Base-by-base conservation (phyloP, 2,329 filamentous ascomycete species). In the Ophiostoma quercus region DNA sequence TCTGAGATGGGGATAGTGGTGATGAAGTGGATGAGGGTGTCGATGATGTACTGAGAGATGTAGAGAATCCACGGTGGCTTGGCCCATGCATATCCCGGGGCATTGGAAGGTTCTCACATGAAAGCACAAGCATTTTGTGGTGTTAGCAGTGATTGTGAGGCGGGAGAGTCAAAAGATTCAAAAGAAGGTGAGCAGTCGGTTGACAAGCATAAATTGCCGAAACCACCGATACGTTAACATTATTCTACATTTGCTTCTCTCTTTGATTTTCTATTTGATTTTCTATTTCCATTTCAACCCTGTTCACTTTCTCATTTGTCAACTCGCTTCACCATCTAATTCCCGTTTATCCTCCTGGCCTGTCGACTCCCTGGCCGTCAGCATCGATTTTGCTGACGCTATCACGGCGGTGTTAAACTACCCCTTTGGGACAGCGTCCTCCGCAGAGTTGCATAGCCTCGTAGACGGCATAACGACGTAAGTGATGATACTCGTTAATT, bases 61-160 rank as follows among this genome's bases (percentile, higher is more conserved):
- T 14, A 43, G 41, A 43, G 14, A 43, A 43, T 43, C 41, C 16
- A 43, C 41, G 16, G 51, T 57, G 51, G 51, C 51, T 57, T 57
- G 51, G 51, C 25, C 51, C 51, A 57, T 57, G 51, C 51, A 25
- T 57, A 22, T 14, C 51, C 51, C 51, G 51, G 51, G 51, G 16
- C 8, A 25, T 25, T 57, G 22, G 22, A 57, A 57, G 51, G 51
- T 57, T 57, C 51, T 57, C 51, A 57, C 51, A 57, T 57, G 51
- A 57, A 29, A 57, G 22, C 51, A 57, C 51, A 57, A 29, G 51
- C 51, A 25, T 25, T 57, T 57, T 47, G 16, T 19, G 43, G 14
- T 47, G 16, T 16, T 47, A 19, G 16, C 16, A 47, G 5, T 47
- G 16, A 16, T 19, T 3, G 51, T 22, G 51, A 57, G 9, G 9